Conservation (phyloP, 192 early-diverging fungal genomes). For the Coemansia furcata region DNA sequence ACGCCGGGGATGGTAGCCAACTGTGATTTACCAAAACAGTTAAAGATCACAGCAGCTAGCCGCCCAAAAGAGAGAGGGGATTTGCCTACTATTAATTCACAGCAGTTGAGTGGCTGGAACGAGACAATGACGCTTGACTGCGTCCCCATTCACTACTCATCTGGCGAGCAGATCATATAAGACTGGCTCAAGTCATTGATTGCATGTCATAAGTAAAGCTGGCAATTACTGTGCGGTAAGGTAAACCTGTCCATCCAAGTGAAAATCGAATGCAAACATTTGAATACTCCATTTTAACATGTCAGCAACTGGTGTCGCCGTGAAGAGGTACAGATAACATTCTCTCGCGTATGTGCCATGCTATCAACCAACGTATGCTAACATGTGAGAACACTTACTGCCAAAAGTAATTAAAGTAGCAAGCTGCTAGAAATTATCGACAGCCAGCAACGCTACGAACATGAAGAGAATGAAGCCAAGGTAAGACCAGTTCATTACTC, state of each 20-base stretch:
- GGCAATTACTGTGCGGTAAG: not conserved
- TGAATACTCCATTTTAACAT: not conserved
- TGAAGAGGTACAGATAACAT: not conserved
- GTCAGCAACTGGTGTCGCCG: not conserved
- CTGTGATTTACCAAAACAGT: not conserved
- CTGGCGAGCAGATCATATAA: not conserved
- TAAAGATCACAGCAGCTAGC: not conserved
- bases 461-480: constrained; percentile 13
- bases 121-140: not conserved
- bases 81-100: not conserved
- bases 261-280: not conserved
- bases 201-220: not conserved
- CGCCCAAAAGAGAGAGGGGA: not conserved
- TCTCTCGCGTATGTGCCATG: not conserved
- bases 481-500: constrained; percentile 1
- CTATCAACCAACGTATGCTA: not conserved
- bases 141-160: not conserved
- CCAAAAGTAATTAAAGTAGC: constrained; percentile 11
- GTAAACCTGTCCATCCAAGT: not conserved
- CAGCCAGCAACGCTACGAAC: constrained; percentile 12
- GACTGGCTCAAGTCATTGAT: not conserved
- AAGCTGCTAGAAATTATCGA: constrained; percentile 25
- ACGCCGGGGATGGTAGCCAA: not conserved
- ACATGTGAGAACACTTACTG: not conserved
- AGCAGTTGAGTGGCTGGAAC: not conserved